These are phyloP conservation scores for Phytopythium helicoides DNA, from an alignment of 352 stramenopile species.

Conservation along the genomic window DNA sequence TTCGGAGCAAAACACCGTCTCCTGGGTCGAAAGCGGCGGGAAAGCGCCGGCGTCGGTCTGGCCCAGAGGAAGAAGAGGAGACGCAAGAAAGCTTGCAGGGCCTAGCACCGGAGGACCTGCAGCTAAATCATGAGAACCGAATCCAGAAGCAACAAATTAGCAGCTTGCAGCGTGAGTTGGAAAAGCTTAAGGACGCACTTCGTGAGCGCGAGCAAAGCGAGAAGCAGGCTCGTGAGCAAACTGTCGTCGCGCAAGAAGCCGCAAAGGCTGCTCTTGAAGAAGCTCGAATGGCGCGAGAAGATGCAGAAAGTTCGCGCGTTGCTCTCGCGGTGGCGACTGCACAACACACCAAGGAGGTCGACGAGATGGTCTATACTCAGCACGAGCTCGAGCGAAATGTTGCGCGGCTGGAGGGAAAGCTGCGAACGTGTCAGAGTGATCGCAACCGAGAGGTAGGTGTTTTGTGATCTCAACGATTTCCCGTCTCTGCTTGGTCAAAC, in stretches of 20 bases:
- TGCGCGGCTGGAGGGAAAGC: neutral
- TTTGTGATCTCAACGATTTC: no score
- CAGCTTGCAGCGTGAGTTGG: neutral
- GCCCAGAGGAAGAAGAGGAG: conserved; percentile 10
- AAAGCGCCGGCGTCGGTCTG: conserved; percentile 10
- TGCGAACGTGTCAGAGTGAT: no score
- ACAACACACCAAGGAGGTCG: neutral
- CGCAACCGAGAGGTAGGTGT: neutral
- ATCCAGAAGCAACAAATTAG: conserved; percentile 1
- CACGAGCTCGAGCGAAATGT: neutral
- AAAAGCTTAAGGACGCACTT: neutral
- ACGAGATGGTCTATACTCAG: neutral
- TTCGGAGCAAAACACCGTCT: neutral
- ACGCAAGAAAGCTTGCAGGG: neutral
- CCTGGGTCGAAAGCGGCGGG: conserved; percentile 4
- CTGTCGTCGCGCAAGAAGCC: no score
- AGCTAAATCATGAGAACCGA: neutral
- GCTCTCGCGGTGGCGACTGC: neutral
- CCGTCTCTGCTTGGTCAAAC: no score
- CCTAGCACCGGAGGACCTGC: neutral
- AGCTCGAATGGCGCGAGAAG: neutral
- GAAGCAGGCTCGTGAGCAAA: no score
- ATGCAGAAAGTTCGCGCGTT: neutral
- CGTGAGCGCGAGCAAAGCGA: neutral
- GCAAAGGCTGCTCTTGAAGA: neutral